Evolutionary conservation across 2,329 filamentous ascomycete genomes (phyloP), one percentile per base, ranked within the genome.

Genomic region (Aspergillus quadrilineatus): DNA sequence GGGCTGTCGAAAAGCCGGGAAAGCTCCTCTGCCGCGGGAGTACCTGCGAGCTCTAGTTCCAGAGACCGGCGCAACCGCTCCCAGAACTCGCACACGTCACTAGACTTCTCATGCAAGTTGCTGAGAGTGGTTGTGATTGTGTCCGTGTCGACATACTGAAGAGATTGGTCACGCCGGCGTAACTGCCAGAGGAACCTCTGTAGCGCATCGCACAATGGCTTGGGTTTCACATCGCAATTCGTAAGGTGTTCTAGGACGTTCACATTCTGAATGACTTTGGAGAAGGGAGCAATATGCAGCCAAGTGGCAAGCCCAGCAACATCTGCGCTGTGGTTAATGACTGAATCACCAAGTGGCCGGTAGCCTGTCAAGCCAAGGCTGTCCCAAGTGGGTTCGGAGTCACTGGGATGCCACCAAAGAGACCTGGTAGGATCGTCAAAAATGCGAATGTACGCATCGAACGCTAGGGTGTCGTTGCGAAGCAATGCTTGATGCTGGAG

Each of bases 371-470:
- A 78, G 4, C 76, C 72, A 62, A 84, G 74, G 62, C 81, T 82
- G 62, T 84, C 80, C 82, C 82, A 85, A 22, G 72, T 70, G 4
- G 78, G 76, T 58, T 83, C 82, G 0, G 80, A 75, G 37, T 80
- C 74, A 53, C 77, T 82, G 32, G 75, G 71, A 65, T 85, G 83
- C 73, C 84, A 85, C 83, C 84, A 87, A 32, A 86, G 71, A 45
- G 82, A 83, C 36, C 79, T 75, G 0, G 84, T 87, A 2, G 83
- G 78, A 62, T 87, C 85, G 26, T 86, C 69, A 50, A 87, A 73
- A 42, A 85, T 76, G 15, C 83, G 81, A 57, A 87, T 82, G 65
- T 86, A 86, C 1, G 80, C 82, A 57, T 82, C 83, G 59, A 87
- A 85, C 0, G 82, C 79, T 43, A 87, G 77, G 39, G 82, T 85